These are phyloP conservation scores for Ilyonectria destructans DNA, from an alignment of 2,329 filamentous ascomycete genomes.

Conservation along the genomic window DNA sequence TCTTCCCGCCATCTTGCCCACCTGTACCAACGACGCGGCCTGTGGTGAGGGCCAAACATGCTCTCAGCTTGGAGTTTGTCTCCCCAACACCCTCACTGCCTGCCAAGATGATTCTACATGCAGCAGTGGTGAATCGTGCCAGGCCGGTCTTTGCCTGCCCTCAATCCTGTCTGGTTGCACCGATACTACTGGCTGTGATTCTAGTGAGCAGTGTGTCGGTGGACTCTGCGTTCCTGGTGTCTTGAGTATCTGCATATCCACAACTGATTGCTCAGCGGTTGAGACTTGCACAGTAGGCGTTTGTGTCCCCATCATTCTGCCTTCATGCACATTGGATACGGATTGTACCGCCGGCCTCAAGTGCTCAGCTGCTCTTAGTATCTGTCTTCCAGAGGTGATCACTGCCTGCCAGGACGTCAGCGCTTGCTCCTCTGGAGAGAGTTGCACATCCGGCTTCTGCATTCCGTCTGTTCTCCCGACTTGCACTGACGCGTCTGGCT, in stretches of 20 bases:
- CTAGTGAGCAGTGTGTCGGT: not conserved
- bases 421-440: not conserved
- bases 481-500: not conserved
- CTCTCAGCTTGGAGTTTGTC: conserved; percentile 18
- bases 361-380: not conserved
- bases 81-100: not conserved
- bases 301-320: not conserved
- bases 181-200: not conserved
- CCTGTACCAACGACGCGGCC: conserved; percentile 6
- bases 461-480: not conserved
- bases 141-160: not conserved
- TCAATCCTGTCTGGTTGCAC: conserved; percentile 10
- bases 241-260: not conserved
- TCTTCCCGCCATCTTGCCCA: conserved; percentile 1
- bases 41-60: conserved; percentile 4
- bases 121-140: not conserved
- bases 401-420: not conserved
- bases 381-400: conserved; percentile 1
- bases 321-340: not conserved
- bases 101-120: conserved; percentile 7
- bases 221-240: conserved; percentile 13
- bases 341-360: not conserved
- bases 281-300: not conserved
- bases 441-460: conserved; percentile 7
- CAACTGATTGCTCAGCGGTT: not conserved